Base-by-base conservation (phyloP, 805 yeast species). In the Hanseniaspora clermontiae region DNA sequence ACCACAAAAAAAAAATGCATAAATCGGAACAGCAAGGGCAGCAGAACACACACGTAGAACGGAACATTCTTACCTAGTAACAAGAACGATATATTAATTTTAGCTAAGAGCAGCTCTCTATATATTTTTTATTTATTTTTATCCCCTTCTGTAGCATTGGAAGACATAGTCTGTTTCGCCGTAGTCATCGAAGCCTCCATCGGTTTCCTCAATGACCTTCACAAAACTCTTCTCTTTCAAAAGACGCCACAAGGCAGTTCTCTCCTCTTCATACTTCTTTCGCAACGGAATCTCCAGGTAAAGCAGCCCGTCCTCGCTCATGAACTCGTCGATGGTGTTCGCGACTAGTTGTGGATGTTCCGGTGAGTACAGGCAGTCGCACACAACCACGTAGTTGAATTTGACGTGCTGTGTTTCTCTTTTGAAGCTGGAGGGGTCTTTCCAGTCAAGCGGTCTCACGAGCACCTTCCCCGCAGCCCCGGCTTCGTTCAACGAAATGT, bases 311-410 rank as follows among this genome's bases (percentile, higher is more conserved):
- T 59, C 51, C 8, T 76, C 19, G 1, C 66, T 66, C 20, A 82
- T 62, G 55, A 86, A 81, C 43, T 62, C 60, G 3, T 64, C 62
- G 6, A 90, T 70, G 76, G 87, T 82, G 50, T 77, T 67, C 5
- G 78, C 77, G 1, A 91, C 80, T 80, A 86, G 79, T 15, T 67
- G 66, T 1, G 97, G 97, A 64, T 91, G 97, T 36, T 79, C 76
- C 0, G 83, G 71, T 0, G 96, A 85, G 66, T 93, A 91, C 1
- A 91, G 81, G 0, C 97, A 96, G 67, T 91, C 98, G 20, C 96
- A 84, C 4, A 88, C 69, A 0, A 93, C 71, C 4, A 91, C 73
- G 0, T 87, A 78, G 43, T 78, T 75, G 65, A 77, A 87, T 45
- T 66, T 68, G 11, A 49, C 62, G 27, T 61, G 62, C 4, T 66